Percentiles rank a stretch among this genome's conserved stretches.
These are phyloP conservation scores for Microbotryum scabiosae DNA, from an alignment of 1,284 basidiomycete species.

Conservation along the genomic window DNA sequence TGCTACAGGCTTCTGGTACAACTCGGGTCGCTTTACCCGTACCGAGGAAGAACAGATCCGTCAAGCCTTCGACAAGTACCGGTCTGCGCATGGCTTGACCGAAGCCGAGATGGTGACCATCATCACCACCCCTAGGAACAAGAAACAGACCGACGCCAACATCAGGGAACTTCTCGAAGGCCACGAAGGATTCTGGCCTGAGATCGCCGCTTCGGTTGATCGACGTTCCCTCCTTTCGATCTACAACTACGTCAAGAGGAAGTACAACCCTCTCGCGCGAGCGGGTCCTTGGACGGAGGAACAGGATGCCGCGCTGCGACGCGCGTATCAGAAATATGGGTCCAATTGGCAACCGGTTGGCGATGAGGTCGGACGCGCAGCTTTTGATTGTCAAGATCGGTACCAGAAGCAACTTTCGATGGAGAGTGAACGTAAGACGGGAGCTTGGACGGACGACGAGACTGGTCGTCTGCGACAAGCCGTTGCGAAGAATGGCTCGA, in stretches of 20 bases:
- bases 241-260: slow-evolving; percentile 65
- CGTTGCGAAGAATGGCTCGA: slow-evolving; percentile 66
- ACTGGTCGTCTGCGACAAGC: slow-evolving; percentile 41
- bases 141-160: slow-evolving; percentile 45
- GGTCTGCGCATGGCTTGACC: slow-evolving; percentile 46
- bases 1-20: slow-evolving; percentile 60
- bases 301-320: slow-evolving; percentile 58
- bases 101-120: slow-evolving; percentile 52
- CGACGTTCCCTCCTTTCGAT: slow-evolving; percentile 67
- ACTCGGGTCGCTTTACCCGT: slow-evolving; percentile 71
- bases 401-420: slow-evolving; percentile 60
- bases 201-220: slow-evolving; percentile 60
- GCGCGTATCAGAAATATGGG: slow-evolving; percentile 60
- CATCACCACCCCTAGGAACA: slow-evolving; percentile 48
- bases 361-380: slow-evolving; percentile 60
- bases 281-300: slow-evolving; percentile 61
- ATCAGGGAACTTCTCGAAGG: slow-evolving; percentile 29
- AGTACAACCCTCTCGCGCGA: slow-evolving; percentile 55
- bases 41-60: slow-evolving; percentile 60
- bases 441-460: slow-evolving; percentile 50
- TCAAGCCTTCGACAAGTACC: slow-evolving; percentile 56
- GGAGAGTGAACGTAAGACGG: slow-evolving; percentile 39
- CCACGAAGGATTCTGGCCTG: slow-evolving; percentile 58
- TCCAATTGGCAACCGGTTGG: slow-evolving; percentile 70
- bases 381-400: slow-evolving; percentile 69